These are phyloP conservation scores for Lenwebbia sp. DNA, from an alignment of 345 rosid genomes.

Conservation along the genomic window DNA sequence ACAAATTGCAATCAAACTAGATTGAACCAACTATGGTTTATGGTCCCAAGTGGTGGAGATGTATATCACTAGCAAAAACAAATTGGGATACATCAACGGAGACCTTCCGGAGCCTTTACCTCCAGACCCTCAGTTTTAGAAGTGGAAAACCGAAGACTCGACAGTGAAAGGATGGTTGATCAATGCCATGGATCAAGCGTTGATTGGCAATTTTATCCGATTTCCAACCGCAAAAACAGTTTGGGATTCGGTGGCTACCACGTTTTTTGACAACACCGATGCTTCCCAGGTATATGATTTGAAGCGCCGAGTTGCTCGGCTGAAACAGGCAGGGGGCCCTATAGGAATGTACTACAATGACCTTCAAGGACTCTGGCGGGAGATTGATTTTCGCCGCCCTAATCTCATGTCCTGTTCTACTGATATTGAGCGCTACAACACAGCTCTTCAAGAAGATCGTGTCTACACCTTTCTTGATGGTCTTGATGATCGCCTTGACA, in stretches of 20 bases:
- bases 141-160: not conserved
- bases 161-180: not conserved
- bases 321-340: not conserved
- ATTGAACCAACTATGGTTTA: not conserved
- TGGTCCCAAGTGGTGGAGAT: not conserved
- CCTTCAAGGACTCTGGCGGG: not conserved
- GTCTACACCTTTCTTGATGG: not conserved
- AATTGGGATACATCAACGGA: not conserved
- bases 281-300: not conserved
- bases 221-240: not conserved
- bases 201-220: not conserved
- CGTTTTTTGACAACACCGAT: not conserved
- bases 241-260: not conserved
- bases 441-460: not conserved
- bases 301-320: not conserved
- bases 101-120: not conserved
- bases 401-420: not conserved
- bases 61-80: not conserved
- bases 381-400: not conserved
- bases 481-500: not conserved
- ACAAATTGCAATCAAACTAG: not conserved
- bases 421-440: not conserved
- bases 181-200: not conserved
- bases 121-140: fast-evolving
- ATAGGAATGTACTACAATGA: not conserved